Conservation (phyloP, 2,329 filamentous ascomycete species). For the Proliferodiscus dingleyae region DNA sequence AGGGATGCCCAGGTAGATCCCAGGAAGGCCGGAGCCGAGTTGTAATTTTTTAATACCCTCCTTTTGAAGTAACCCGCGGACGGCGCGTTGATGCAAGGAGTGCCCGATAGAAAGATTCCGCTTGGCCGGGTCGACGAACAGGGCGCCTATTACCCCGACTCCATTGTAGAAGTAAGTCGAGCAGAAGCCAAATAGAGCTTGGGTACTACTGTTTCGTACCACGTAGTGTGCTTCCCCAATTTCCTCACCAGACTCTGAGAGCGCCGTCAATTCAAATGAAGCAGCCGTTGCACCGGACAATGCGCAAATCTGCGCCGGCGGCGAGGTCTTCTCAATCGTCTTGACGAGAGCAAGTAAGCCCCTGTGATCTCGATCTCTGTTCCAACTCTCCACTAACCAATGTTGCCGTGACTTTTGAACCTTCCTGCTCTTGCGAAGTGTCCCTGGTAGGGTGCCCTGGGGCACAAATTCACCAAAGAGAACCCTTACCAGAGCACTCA, state of each 20-base stretch:
- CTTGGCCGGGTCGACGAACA: conserved; percentile 86
- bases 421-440: conserved; percentile 81
- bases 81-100: conserved; percentile 79
- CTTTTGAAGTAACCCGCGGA: conserved; percentile 71
- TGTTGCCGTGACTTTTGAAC: conserved; percentile 84
- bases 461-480: conserved; percentile 71
- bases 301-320: conserved; percentile 57
- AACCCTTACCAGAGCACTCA: conserved; percentile 77
- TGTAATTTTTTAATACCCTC: conserved; percentile 74
- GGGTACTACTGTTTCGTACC: conserved; percentile 88
- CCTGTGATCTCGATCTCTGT: conserved; percentile 68
- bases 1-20: conserved; percentile 82
- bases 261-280: conserved; percentile 61
- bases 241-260: conserved; percentile 45
- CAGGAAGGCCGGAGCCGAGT: conserved; percentile 74
- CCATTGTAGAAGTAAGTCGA: conserved; percentile 70
- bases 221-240: conserved; percentile 84
- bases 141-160: conserved; percentile 67
- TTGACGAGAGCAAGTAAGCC: conserved; percentile 73
- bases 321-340: conserved; percentile 61
- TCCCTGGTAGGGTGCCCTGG: conserved; percentile 60
- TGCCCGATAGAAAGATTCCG: conserved; percentile 86
- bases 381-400: conserved; percentile 90
- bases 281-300: conserved; percentile 64
- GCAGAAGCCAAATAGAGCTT: conserved; percentile 86